phyloP scores from a whole-genome alignment of 108 stramenopile genomes.

The Pseudonitzschia delicatissima region DNA sequence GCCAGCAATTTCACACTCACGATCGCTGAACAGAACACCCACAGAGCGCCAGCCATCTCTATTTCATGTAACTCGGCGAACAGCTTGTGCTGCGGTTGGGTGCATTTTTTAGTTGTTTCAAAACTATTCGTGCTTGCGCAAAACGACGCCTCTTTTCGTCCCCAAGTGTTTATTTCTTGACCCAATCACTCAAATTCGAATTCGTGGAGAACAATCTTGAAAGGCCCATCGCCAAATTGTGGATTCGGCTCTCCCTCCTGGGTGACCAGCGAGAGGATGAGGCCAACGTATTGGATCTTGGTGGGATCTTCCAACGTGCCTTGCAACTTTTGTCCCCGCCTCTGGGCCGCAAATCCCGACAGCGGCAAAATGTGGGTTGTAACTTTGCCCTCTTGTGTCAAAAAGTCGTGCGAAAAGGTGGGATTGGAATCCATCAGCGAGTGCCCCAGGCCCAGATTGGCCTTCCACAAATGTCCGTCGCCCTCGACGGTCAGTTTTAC shows the following conservation, averaged over 20 bases:
- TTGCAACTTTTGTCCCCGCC: not conserved
- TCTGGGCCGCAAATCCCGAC: not conserved
- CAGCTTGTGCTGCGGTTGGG: no score
- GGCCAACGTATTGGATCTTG: not conserved
- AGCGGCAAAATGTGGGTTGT: not conserved
- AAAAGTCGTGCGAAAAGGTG: constrained; percentile 2
- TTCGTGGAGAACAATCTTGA: not conserved
- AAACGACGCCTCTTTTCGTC: no score
- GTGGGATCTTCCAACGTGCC: not conserved
- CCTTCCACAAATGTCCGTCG: constrained; percentile 7
- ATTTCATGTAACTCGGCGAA: no score
- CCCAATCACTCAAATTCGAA: constrained; percentile 3
- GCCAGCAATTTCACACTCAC: no score
- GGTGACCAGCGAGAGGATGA: constrained; percentile 2
- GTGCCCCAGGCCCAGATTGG: constrained; percentile 1
- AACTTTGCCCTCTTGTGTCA: not conserved
- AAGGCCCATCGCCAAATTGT: constrained; percentile 1
- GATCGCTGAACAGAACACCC: no score
- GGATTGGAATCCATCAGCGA: not conserved
- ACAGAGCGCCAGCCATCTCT: no score
- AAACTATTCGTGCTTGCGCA: no score
- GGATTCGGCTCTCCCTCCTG: constrained; percentile 1
- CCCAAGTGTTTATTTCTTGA: no score
- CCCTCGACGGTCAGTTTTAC: not conserved
- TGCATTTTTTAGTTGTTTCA: no score